Evolutionary conservation across 371 early-diverging fungal genomes (phyloP), one percentile per base, ranked within the genome.

Genomic region (Batkoa obscura): DNA sequence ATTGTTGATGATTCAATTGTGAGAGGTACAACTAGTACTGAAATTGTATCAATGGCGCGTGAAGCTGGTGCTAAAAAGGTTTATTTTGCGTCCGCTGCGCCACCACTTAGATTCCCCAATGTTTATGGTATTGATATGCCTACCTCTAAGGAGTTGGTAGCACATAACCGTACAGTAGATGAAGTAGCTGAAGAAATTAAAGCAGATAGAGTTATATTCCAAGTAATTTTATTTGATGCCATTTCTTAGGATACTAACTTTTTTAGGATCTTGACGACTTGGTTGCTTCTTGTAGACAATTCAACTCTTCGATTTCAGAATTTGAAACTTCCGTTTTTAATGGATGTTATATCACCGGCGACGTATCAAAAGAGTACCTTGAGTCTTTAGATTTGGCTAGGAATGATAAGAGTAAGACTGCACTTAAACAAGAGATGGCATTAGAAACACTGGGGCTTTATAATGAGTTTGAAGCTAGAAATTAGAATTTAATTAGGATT

Each of bases 91-190:
- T 91, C 92, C 1, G 93, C 94, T 55, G 88, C 98, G 0, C 98
- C 98, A 37, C 83, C 94, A 48, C 84, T 97, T 56, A 73, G 71
- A 66, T 87, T 74, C 75, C 94, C 94, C 56, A 97, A 97, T 68
- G 98, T 97, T 15, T 97, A 97, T 63, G 98, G 98, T 60, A 97
- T 97, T 69, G 95, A 97, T 62, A 97, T 97, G 95, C 98, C 98
- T 30, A 84, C 90, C 13, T 78, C 84, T 30, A 64, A 72, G 42
- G 98, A 97, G 64, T 73, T 97, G 42, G 86, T 97, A 17, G 98
- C 94, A 3, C 75, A 78, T 52, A 72, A 75, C 35, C 77, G 81
- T 42, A 76, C 71, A 34, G 88, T 86, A 38, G 83, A 80, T 9
- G 78, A 87, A 58, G 79, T 97, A 36, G 92, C 98, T 2, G 63